Evolutionary conservation across 257 asterid genomes (phyloP).

Genomic region (Orobanche coerulescens): DNA sequence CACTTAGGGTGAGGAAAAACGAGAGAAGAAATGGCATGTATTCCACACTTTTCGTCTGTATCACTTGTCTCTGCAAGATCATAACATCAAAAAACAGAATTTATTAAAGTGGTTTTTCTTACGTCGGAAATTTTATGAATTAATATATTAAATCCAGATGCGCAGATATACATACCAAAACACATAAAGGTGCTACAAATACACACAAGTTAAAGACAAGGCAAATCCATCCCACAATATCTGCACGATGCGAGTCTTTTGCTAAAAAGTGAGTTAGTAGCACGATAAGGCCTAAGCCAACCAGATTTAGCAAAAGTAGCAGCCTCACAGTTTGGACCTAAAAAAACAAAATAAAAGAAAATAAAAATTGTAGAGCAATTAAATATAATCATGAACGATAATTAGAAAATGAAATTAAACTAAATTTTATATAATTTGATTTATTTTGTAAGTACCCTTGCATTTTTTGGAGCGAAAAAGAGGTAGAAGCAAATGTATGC

Average conservation of each 20-base stretch:
- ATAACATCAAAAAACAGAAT: neutral
- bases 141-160: neutral
- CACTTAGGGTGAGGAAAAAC: conserved; percentile 44
- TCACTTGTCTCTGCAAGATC: conserved; percentile 43
- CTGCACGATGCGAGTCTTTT: conserved; percentile 25
- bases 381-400: neutral
- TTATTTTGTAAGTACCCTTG: conserved; percentile 30
- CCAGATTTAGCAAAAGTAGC: conserved; percentile 26
- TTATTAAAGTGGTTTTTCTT: too few species aligned
- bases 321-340: conserved; percentile 43
- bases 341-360: neutral
- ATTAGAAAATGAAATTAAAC: too few species aligned
- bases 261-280: conserved; percentile 33
- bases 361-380: neutral
- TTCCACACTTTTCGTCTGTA: conserved; percentile 42
- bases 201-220: conserved; percentile 45
- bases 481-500: conserved; percentile 43
- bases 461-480: conserved; percentile 35
- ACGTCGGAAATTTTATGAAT: neutral
- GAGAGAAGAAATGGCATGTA: conserved; percentile 45
- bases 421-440: neutral
- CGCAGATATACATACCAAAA: conserved; percentile 31
- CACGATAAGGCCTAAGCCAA: conserved; percentile 39
- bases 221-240: conserved; percentile 51
- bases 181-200: conserved; percentile 50